These are phyloP conservation scores for Musa itinerans DNA, from an alignment of 176 grass and related monocot genomes.

Conservation along the genomic window DNA sequence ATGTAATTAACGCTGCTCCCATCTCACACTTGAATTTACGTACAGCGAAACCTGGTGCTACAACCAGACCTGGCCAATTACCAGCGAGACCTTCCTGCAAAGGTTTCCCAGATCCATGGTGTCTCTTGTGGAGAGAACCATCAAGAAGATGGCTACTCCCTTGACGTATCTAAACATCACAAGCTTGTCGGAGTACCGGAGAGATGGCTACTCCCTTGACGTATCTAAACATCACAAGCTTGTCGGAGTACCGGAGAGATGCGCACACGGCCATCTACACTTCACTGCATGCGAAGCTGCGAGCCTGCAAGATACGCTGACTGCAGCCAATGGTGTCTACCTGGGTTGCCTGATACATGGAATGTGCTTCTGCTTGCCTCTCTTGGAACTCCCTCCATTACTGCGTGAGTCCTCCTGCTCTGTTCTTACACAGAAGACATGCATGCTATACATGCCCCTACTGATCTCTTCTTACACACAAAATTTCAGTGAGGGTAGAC, in stretches of 20 bases:
- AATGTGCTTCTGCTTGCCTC: neutral
- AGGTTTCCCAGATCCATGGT: conserved; percentile 29
- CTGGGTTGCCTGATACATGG: neutral
- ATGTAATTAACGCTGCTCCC: too few species aligned
- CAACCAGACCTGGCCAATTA: conserved; percentile 28
- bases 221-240: conserved; percentile 39
- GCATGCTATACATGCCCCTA: too few species aligned
- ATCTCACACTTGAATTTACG: neutral
- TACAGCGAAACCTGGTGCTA: conserved; percentile 43
- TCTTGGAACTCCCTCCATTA: neutral
- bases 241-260: conserved; percentile 28
- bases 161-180: conserved; percentile 42
- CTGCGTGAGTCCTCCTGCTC: too few species aligned
- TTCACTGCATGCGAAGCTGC: conserved; percentile 18
- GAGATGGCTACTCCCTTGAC: too few species aligned
- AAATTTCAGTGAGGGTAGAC: too few species aligned
- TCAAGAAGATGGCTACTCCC: conserved; percentile 11
- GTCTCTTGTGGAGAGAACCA: conserved; percentile 13
- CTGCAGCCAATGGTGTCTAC: conserved; percentile 3
- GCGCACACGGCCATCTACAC: conserved; percentile 45
- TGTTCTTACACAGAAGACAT: too few species aligned
- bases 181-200: conserved; percentile 14
- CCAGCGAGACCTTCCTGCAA: conserved; percentile 9
- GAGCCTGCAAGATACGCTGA: neutral
- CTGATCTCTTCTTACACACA: too few species aligned